Evolutionary conservation across 257 asterid species (phyloP), one percentile per base, ranked within the genome.

Genomic region (Ajuga chamaepitys): DNA sequence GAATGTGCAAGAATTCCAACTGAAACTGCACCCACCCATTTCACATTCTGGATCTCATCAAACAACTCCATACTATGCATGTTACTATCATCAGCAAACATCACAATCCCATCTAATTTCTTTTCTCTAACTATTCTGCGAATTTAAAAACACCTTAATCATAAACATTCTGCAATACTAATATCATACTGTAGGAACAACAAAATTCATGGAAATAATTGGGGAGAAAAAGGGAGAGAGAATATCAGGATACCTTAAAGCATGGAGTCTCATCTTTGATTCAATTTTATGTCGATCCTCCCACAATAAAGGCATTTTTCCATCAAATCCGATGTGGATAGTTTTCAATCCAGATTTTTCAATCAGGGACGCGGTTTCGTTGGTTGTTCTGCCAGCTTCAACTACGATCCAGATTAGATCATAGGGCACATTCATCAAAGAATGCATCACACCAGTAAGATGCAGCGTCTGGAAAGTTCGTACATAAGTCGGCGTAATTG

Each of bases 51-150:
- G 79, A 91, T 86, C 83, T 94, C 99, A 74, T 94, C 95, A 76
- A 91, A 94, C 52, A 94, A 70, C 82, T 90, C 97, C 89, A 91
- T 61, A 51, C 87, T 83, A 62, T 86, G 96, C 99, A 94, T 90
- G 75, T 94, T 94, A 75, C 99, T 91, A 70, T 94, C 99, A 78
- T 94, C 99, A 0, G 86, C 95, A 86, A 94, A 94, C 78, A 94
- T 70, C 73, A 94, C 89, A 46, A 94, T 70, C 30, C 99, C 99
- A 66, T 94, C 98, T 64, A 94, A 67, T 53, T 70, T 83, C 80
- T 79, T 74, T 65, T 88, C 95, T 70, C 89, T 82, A 52, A 91
- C 89, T 65, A 79, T 70, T 64, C 98, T 91, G 89, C 71, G 51
- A 58, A 64, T 63, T 37, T 28, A 28, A 46, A 28, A 71, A 70